phyloP scores from a whole-genome alignment of 495 filamentous ascomycete species.

The Penicillium lagena region DNA sequence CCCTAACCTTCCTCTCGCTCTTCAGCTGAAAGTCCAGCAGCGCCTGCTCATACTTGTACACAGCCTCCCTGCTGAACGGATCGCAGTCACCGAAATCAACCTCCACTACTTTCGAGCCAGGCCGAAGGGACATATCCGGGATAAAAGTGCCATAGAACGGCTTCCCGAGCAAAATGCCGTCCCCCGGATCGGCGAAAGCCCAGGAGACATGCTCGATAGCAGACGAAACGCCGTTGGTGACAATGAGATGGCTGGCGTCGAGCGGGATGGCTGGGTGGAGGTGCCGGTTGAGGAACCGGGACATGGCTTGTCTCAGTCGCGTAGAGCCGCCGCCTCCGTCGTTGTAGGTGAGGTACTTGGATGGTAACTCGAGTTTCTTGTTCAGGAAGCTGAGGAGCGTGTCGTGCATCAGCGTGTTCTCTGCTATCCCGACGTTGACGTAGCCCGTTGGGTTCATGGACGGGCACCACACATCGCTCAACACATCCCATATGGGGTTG shows the following conservation, averaged over 20 bases:
- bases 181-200: conserved; percentile 37
- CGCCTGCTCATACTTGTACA: conserved; percentile 35
- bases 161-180: conserved; percentile 43
- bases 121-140: conserved; percentile 18
- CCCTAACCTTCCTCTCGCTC: conserved; percentile 33
- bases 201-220: conserved; percentile 40
- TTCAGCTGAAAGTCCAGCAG: conserved; percentile 17
- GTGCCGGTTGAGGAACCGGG: conserved; percentile 37
- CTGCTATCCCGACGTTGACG: conserved; percentile 34
- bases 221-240: conserved; percentile 42
- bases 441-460: conserved; percentile 25
- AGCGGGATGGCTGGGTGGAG: conserved; percentile 34
- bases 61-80: conserved; percentile 35
- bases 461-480: conserved; percentile 17
- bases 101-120: conserved; percentile 27
- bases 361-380: conserved; percentile 20
- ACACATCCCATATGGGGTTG: conserved; percentile 20
- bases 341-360: conserved; percentile 38
- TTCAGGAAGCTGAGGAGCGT: conserved; percentile 25
- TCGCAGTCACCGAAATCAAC: conserved; percentile 39
- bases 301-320: conserved; percentile 33
- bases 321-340: conserved; percentile 25
- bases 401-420: conserved; percentile 35
- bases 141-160: conserved; percentile 48
- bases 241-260: conserved; percentile 29